phyloP scores from a whole-genome alignment of 2,329 filamentous ascomycete species.

The Curvularia sp. region DNA sequence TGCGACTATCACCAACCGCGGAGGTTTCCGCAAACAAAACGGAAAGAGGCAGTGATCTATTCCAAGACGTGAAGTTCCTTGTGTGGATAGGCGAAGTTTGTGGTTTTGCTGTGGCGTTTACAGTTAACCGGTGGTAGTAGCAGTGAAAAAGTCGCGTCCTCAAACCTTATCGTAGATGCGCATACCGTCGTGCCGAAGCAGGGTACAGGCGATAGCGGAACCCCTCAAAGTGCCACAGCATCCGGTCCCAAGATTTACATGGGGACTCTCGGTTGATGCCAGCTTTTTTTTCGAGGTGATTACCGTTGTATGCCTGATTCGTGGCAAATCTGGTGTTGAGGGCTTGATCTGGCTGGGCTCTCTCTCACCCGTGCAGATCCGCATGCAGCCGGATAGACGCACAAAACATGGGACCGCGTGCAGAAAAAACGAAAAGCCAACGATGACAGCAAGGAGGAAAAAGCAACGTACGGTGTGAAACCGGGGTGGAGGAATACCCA shows the following conservation, averaged over 20 bases:
- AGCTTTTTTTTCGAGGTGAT: background rate
- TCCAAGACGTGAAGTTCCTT: background rate
- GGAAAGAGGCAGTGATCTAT: background rate
- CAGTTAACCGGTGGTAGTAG: background rate
- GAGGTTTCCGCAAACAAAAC: background rate
- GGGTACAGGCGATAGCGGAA: constrained; percentile 4
- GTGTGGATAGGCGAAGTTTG: background rate
- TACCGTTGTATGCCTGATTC: background rate
- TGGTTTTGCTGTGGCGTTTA: constrained; percentile 1
- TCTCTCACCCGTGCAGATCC: constrained; percentile 1
- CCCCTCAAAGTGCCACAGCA: background rate
- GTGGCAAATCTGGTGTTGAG: constrained; percentile 2
- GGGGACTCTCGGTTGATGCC: background rate
- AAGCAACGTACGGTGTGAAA: background rate
- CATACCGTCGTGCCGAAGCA: constrained; percentile 12
- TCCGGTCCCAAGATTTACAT: background rate
- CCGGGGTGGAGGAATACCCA: background rate
- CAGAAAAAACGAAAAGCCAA: background rate
- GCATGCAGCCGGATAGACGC: constrained; percentile 1
- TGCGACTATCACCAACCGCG: background rate
- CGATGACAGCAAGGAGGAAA: background rate
- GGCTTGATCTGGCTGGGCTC: background rate
- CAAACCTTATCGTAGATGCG: constrained; percentile 10
- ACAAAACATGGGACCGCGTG: constrained; percentile 6
- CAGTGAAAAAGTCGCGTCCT: background rate